Conservation (phyloP, 768 basidiomycete species). For the Neoboletus magnificus region DNA sequence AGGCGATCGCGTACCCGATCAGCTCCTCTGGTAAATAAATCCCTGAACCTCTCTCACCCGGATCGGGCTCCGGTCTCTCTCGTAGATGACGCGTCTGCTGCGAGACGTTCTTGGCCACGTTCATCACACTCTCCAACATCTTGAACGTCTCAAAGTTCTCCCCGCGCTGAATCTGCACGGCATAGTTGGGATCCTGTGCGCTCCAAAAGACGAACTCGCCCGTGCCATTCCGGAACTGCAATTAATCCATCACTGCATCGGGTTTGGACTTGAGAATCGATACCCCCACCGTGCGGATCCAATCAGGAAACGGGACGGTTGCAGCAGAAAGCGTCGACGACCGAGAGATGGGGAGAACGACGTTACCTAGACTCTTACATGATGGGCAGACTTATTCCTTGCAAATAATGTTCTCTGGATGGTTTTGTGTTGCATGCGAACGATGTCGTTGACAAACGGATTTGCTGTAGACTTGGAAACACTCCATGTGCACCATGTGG, state of each 20-base stretch:
- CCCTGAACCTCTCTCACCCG: slow-evolving; percentile 73
- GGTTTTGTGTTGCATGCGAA: slow-evolving; percentile 85
- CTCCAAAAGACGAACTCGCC: slow-evolving; percentile 90
- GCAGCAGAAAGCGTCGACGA: slow-evolving; percentile 46
- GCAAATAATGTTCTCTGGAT: slow-evolving; percentile 91
- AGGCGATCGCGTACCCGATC: slow-evolving; percentile 80
- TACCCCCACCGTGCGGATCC: slow-evolving; percentile 87
- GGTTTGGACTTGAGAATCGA: slow-evolving; percentile 83
- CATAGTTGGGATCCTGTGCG: slow-evolving; percentile 74
- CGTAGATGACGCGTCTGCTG: slow-evolving; percentile 82
- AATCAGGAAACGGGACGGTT: slow-evolving; percentile 70
- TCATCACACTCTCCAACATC: slow-evolving; percentile 87
- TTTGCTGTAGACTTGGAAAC: slow-evolving; percentile 85
- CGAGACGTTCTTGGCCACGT: slow-evolving; percentile 72
- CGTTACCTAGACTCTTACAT: slow-evolving; percentile 95
- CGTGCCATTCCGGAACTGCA: slow-evolving; percentile 76
- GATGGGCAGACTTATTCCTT: slow-evolving; percentile 96
- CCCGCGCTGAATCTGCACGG: slow-evolving; percentile 47
- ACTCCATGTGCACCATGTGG: slow-evolving; percentile 96
- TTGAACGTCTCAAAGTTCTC: slow-evolving; percentile 64
- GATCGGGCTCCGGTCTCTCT: slow-evolving; percentile 69
- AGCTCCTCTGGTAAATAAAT: slow-evolving; percentile 92
- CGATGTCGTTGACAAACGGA: slow-evolving; percentile 88
- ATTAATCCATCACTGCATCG: slow-evolving; percentile 63
- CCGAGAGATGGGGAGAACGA: slow-evolving; percentile 78